Percentiles rank a stretch among this genome's conserved stretches.
These are phyloP conservation scores for Cadophora malorum DNA, from an alignment of 2,329 filamentous ascomycete species.

Conservation along the genomic window DNA sequence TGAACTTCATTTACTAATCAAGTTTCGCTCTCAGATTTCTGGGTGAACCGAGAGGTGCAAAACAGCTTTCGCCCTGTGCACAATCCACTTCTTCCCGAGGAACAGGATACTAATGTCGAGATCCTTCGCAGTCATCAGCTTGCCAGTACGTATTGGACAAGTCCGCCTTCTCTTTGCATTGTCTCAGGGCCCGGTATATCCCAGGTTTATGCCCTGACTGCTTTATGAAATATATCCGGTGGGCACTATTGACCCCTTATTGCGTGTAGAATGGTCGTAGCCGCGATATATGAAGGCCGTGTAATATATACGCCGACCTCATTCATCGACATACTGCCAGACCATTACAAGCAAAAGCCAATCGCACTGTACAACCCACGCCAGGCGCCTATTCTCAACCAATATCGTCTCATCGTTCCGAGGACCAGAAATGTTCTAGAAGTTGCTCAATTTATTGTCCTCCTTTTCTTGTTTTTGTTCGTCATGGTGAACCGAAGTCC, in stretches of 20 bases:
- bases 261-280: conserved; percentile 65
- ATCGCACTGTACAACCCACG: conserved; percentile 82
- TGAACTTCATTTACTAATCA: not conserved
- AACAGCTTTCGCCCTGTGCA: too few species aligned
- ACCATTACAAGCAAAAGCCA: conserved; percentile 83
- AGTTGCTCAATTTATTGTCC: conserved; percentile 72
- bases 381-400: conserved; percentile 77
- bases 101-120: not conserved
- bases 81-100: not conserved
- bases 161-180: too few species aligned
- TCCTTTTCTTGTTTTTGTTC: conserved; percentile 72
- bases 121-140: conserved; percentile 60
- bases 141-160: conserved; percentile 57
- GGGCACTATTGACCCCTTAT: too few species aligned
- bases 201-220: too few species aligned
- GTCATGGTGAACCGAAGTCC: conserved; percentile 75
- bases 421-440: conserved; percentile 79
- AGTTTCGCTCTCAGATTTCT: not conserved
- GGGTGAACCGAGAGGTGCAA: not conserved
- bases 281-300: conserved; percentile 81
- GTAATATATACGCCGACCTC: conserved; percentile 83
- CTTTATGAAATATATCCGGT: too few species aligned
- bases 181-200: too few species aligned
- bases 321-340: conserved; percentile 83
- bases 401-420: conserved; percentile 84